Evolutionary conservation across 2,329 filamentous ascomycete species (phyloP).

Genomic region (Cryoendolithus antarcticus): DNA sequence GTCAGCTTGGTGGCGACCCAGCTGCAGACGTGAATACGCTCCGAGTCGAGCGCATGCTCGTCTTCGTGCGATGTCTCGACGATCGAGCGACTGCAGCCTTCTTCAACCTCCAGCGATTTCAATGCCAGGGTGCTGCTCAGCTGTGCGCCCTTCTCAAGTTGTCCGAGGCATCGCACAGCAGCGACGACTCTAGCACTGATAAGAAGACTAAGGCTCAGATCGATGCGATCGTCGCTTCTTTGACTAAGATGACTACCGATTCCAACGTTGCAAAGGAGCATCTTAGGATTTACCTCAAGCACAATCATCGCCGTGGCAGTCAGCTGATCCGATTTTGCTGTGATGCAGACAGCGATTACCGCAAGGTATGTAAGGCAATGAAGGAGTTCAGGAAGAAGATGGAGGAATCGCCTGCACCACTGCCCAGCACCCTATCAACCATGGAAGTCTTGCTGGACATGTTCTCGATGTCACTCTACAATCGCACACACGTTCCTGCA

Average conservation of each 20-base stretch:
- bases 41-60: conserved; percentile 69
- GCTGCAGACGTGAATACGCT: conserved; percentile 60
- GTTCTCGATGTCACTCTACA: conserved; percentile 75
- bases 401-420: conserved; percentile 50
- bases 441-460: conserved; percentile 73
- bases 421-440: conserved; percentile 60
- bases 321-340: conserved; percentile 80
- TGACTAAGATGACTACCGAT: conserved; percentile 68
- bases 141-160: conserved; percentile 64
- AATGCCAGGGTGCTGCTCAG: conserved; percentile 60
- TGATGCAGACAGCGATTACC: conserved; percentile 77
- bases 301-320: conserved; percentile 80
- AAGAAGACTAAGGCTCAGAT: conserved; percentile 59
- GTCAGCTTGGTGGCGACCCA: conserved; percentile 29
- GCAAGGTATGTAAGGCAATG: conserved; percentile 77
- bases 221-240: conserved; percentile 57
- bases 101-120: conserved; percentile 70
- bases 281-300: conserved; percentile 79
- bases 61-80: conserved; percentile 69
- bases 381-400: conserved; percentile 65
- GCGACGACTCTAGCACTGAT: conserved; percentile 59
- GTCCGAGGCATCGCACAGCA: conserved; percentile 86
- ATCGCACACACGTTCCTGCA: conserved; percentile 80
- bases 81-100: conserved; percentile 72
- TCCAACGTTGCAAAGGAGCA: conserved; percentile 58